Evolutionary conservation across 306 rosid genomes (phyloP).

Genomic region (Hippophae gyantsensis): DNA sequence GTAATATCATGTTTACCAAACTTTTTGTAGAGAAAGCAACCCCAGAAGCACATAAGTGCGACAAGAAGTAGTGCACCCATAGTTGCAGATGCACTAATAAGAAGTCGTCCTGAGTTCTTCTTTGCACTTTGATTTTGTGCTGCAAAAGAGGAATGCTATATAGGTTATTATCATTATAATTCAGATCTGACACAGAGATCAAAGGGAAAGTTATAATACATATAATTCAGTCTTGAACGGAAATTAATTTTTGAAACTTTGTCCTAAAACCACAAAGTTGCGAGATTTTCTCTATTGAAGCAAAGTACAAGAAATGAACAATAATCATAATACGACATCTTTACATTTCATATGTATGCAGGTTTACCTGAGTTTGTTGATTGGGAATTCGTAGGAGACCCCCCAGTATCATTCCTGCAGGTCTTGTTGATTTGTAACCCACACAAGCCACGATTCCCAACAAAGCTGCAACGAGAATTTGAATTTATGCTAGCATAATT

Average conservation of each 20-base stretch:
- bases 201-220: slow-evolving; percentile 12
- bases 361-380: slow-evolving; percentile 45
- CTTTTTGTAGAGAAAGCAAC: slow-evolving; percentile 88
- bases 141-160: slow-evolving; percentile 23
- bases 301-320: slow-evolving; percentile 3
- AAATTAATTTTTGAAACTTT: slow-evolving; percentile 2
- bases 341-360: slow-evolving; percentile 5
- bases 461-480: slow-evolving; percentile 52
- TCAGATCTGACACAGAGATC: slow-evolving; percentile 11
- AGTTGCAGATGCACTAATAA: slow-evolving; percentile 97
- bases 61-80: slow-evolving; percentile 96
- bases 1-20: slow-evolving; percentile 68
- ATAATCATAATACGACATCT: slow-evolving; percentile 6
- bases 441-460: slow-evolving; percentile 90
- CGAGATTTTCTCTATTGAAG: slow-evolving; percentile 1
- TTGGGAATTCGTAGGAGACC: slow-evolving; percentile 30
- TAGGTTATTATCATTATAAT: slow-evolving; percentile 7
- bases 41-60: slow-evolving; percentile 99
- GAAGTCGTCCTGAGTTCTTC: slow-evolving; percentile 83
- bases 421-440: slow-evolving; percentile 53
- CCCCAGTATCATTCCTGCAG: slow-evolving; percentile 61
- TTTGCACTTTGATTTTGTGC: slow-evolving; percentile 53
- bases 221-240: slow-evolving; percentile 10
- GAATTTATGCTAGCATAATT: background rate
- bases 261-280: slow-evolving; percentile 7